phyloP scores from a whole-genome alignment of 2,329 filamentous ascomycete genomes.

The Zymoseptoria ardabiliae region DNA sequence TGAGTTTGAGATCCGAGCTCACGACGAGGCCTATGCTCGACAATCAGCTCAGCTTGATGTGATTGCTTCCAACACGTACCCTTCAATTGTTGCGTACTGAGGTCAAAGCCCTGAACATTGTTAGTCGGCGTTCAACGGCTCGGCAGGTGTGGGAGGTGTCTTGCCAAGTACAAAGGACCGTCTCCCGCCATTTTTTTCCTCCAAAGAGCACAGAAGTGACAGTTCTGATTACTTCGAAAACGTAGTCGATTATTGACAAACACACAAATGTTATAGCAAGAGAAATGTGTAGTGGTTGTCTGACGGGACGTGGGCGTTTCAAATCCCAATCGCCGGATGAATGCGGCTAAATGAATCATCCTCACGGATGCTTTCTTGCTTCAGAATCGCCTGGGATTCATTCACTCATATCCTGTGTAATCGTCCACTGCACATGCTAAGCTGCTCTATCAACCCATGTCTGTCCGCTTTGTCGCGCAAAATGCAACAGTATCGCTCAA shows the following conservation, averaged over 20 bases:
- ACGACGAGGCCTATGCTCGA: constrained; percentile 70
- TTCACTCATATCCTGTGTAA: background rate
- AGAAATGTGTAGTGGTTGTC: background rate
- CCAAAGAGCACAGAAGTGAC: too few relatives aligned
- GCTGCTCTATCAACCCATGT: background rate
- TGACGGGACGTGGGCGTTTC: background rate
- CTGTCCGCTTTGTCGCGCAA: background rate
- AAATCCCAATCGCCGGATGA: background rate
- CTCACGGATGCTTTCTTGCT: background rate
- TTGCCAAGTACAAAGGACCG: constrained; percentile 13
- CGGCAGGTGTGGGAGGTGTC: background rate
- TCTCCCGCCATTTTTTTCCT: constrained; percentile 2
- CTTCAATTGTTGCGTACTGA: constrained; percentile 95
- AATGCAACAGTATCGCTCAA: background rate
- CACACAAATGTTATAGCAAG: background rate
- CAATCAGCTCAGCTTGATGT: too few relatives aligned
- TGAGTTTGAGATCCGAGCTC: constrained; percentile 69
- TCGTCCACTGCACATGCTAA: background rate
- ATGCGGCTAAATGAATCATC: constrained; percentile 1
- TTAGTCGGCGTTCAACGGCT: background rate
- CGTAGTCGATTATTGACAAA: too few relatives aligned
- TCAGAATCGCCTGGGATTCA: background rate
- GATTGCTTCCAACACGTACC: too few relatives aligned
- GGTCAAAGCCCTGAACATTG: constrained; percentile 63
- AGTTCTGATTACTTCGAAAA: too few relatives aligned